phyloP scores from a whole-genome alignment of 2,329 filamentous ascomycete species.

The Colletotrichum sp. region DNA sequence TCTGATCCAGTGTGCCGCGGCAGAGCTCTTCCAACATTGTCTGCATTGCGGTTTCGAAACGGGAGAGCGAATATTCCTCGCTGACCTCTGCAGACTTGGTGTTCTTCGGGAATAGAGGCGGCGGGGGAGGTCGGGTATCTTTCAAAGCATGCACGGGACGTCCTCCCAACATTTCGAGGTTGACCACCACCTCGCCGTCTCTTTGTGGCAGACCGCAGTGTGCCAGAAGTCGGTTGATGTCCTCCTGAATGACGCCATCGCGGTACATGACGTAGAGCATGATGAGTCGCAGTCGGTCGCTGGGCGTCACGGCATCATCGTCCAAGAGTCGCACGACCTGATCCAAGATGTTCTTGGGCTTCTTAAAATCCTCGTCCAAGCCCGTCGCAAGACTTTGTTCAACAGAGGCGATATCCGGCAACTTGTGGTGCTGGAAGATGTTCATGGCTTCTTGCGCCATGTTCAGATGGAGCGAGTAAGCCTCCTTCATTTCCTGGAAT shows the following conservation, averaged over 20 bases:
- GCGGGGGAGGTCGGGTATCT: slow-evolving; percentile 70
- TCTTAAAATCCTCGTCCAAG: slow-evolving; percentile 88
- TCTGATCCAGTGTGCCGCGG: slow-evolving; percentile 69
- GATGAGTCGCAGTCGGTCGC: slow-evolving; percentile 84
- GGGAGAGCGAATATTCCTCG: slow-evolving; percentile 85
- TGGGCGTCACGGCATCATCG: slow-evolving; percentile 72
- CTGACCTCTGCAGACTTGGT: slow-evolving; percentile 55
- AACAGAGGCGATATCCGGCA: slow-evolving; percentile 84
- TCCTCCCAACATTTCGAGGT: slow-evolving; percentile 82
- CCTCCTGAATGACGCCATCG: slow-evolving; percentile 82
- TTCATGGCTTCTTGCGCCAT: slow-evolving; percentile 99
- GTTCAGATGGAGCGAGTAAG: slow-evolving; percentile 90
- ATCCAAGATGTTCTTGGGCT: slow-evolving; percentile 87
- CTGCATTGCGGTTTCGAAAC: slow-evolving; percentile 84
- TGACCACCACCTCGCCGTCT: slow-evolving; percentile 75
- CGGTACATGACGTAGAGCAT: slow-evolving; percentile 86
- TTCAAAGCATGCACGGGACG: slow-evolving; percentile 70
- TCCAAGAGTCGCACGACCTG: slow-evolving; percentile 88
- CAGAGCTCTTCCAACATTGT: slow-evolving; percentile 79
- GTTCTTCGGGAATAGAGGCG: slow-evolving; percentile 76
- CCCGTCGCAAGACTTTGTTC: slow-evolving; percentile 94
- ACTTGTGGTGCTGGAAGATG: slow-evolving; percentile 82
- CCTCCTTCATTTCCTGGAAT: slow-evolving; percentile 94
- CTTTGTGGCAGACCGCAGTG: slow-evolving; percentile 80
- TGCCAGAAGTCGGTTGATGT: slow-evolving; percentile 82